These are phyloP conservation scores for Cucurbita moschata DNA, from an alignment of 306 rosid genomes.

Conservation along the genomic window DNA sequence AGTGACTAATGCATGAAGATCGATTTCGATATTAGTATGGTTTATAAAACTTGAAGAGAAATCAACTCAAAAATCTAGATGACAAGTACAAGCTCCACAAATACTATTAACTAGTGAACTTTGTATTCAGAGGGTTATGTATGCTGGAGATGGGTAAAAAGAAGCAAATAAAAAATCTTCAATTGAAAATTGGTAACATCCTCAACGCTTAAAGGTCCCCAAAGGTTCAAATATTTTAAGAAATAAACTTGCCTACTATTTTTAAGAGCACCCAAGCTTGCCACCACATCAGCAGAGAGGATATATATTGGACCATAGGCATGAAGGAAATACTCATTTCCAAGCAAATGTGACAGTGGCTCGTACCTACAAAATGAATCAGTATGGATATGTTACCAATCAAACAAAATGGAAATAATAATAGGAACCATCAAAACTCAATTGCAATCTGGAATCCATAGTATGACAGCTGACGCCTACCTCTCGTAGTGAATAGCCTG, in stretches of 20 bases:
- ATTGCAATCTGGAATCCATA: neutral
- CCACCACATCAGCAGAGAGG: conserved; percentile 87
- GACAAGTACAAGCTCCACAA: neutral
- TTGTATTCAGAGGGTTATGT: neutral
- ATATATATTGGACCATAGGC: conserved; percentile 96
- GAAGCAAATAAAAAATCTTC: neutral
- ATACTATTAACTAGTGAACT: neutral
- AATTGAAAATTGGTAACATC: neutral
- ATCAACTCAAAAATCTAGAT: neutral
- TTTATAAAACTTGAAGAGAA: neutral
- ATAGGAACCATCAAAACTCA: neutral
- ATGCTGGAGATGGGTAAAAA: neutral
- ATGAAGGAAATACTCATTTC: conserved; percentile 89
- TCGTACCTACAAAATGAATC: conserved; percentile 55
- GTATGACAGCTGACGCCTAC: neutral
- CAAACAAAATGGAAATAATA: neutral
- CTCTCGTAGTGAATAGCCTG: neutral
- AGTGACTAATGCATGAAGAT: neutral
- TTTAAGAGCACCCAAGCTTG: conserved; percentile 78
- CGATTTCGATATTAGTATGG: neutral
- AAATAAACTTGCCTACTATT: conserved; percentile 55
- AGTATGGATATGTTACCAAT: neutral
- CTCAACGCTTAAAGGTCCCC: neutral
- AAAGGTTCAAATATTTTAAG: neutral
- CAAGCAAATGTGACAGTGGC: conserved; percentile 67